A percentile compares a stretch with the other conserved stretches of the same genome.
These are phyloP conservation scores for Penicillium tannophilum DNA, from an alignment of 495 filamentous ascomycete genomes.

Conservation along the genomic window DNA sequence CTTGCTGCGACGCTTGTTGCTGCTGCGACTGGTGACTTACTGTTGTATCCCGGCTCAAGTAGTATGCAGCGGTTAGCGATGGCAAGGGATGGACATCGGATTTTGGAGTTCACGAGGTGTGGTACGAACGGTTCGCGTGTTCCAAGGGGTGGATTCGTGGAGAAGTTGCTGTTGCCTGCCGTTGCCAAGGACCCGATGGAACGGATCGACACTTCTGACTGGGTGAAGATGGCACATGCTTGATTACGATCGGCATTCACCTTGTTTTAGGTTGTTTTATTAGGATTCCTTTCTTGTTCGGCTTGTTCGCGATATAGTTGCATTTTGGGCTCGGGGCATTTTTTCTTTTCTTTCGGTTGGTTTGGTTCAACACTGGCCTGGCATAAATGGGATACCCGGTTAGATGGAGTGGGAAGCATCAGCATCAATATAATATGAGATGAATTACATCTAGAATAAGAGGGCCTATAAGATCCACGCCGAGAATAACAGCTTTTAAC, in stretches of 20 bases:
- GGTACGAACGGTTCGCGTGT: slow-evolving; percentile 44
- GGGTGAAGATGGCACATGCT: slow-evolving; percentile 29
- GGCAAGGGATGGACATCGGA: slow-evolving; percentile 50
- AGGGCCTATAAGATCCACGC: no score
- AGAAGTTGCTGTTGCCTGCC: slow-evolving; percentile 42
- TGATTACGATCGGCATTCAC: slow-evolving; percentile 5
- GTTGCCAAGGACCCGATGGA: slow-evolving; percentile 44
- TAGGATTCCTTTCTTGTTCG: background rate
- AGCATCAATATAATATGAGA: background rate
- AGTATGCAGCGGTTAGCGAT: slow-evolving; percentile 47
- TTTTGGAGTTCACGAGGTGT: slow-evolving; percentile 47
- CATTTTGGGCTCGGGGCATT: slow-evolving; percentile 18
- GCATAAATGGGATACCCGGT: slow-evolving; percentile 19
- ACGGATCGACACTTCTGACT: slow-evolving; percentile 38
- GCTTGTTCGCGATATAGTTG: slow-evolving; percentile 6
- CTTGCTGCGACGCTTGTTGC: slow-evolving; percentile 59
- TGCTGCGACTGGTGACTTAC: slow-evolving; percentile 53
- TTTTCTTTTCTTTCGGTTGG: slow-evolving; percentile 6
- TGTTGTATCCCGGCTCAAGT: slow-evolving; percentile 52
- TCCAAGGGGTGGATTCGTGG: slow-evolving; percentile 47
- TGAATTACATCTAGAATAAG: no score
- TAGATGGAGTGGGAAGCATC: slow-evolving; percentile 14
- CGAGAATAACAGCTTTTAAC: no score
- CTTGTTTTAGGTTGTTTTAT: background rate
- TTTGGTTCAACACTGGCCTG: slow-evolving; percentile 11